Evolutionary conservation across 2,329 filamentous ascomycete genomes (phyloP).

Genomic region (Penicillium olsonii): DNA sequence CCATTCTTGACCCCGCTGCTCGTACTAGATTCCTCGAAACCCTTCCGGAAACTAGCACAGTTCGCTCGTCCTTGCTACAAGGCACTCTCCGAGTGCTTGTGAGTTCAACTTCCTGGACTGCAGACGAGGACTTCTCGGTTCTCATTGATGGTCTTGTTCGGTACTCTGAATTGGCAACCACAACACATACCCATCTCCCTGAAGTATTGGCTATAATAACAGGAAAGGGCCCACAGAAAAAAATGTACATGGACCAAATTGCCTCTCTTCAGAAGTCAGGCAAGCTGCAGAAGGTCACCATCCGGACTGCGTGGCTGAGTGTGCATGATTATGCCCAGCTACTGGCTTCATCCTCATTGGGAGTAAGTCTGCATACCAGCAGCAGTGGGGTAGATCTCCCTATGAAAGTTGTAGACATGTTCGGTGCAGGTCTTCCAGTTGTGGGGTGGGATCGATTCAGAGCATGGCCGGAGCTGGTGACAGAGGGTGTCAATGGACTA

Average conservation of each 20-base stretch:
- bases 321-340: constrained; percentile 81
- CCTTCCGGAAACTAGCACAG: constrained; percentile 64
- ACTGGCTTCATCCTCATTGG: constrained; percentile 82
- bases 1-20: constrained; percentile 54
- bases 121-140: constrained; percentile 91
- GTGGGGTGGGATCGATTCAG: constrained; percentile 82
- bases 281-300: constrained; percentile 67
- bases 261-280: constrained; percentile 60
- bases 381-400: constrained; percentile 93
- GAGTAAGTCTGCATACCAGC: constrained; percentile 88
- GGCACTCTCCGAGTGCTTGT: constrained; percentile 71
- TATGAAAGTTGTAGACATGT: constrained; percentile 99
- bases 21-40: constrained; percentile 63
- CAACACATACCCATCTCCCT: constrained; percentile 55
- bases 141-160: constrained; percentile 77
- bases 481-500: constrained; percentile 79
- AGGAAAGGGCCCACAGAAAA: constrained; percentile 84
- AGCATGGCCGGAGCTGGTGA: constrained; percentile 88
- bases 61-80: constrained; percentile 61
- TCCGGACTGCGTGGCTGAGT: constrained; percentile 82
- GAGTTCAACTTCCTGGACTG: constrained; percentile 95
- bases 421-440: constrained; percentile 88
- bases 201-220: constrained; percentile 86
- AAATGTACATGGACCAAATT: constrained; percentile 71
- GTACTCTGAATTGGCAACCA: constrained; percentile 63